Conservation (phyloP, 2,329 filamentous ascomycete species). For the Bipolaris zeicola region DNA sequence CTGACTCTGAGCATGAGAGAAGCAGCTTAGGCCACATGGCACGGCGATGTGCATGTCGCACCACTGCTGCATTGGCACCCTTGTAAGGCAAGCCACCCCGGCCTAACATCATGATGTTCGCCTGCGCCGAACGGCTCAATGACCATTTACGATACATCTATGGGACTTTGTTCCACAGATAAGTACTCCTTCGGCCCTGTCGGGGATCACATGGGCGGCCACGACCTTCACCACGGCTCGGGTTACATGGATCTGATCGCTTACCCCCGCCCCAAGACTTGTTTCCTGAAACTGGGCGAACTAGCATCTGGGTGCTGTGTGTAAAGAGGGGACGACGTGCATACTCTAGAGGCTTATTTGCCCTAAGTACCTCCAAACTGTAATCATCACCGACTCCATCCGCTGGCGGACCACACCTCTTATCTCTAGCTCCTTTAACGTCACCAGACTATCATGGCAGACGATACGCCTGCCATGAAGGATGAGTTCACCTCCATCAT, state of each 20-base stretch:
- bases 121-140: not conserved
- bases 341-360: too few relatives aligned
- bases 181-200: not conserved
- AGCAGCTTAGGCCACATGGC: not conserved
- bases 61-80: conserved; percentile 1
- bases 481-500: conserved; percentile 23
- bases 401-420: not conserved
- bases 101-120: not conserved
- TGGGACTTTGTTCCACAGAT: not conserved
- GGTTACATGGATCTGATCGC: not conserved
- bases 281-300: not conserved
- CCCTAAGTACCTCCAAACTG: too few relatives aligned
- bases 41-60: conserved; percentile 10
- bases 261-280: not conserved
- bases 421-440: not conserved
- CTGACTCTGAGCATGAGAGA: not conserved
- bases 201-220: too few relatives aligned
- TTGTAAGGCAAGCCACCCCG: conserved; percentile 2
- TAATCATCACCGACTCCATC: not conserved
- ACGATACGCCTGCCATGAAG: not conserved
- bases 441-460: not conserved
- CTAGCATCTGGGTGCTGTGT: not conserved
- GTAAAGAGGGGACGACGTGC: not conserved
- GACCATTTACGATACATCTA: not conserved
- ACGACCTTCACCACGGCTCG: not conserved